Conservation (phyloP, 192 early-diverging fungal species). For the Lunasporangiospora selenospora region DNA sequence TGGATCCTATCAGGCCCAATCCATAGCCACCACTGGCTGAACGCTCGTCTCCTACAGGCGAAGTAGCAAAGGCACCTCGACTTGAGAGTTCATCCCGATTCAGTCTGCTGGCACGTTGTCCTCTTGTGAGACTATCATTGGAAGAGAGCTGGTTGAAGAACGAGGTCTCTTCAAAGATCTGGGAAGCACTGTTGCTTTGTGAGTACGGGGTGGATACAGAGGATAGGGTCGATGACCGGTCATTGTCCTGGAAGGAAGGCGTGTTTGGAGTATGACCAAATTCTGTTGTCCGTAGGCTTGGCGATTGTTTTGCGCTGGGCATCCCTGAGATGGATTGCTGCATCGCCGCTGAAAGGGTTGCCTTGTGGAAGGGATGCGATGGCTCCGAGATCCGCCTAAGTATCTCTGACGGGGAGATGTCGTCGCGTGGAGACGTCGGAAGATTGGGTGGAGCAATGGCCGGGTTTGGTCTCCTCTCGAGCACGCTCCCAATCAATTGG, state of each 20-base stretch:
- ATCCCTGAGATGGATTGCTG: slow-evolving; percentile 9
- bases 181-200: slow-evolving; percentile 42
- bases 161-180: slow-evolving; percentile 48
- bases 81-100: neutral
- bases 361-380: slow-evolving; percentile 36
- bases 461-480: slow-evolving; percentile 8
- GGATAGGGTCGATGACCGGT: slow-evolving; percentile 28
- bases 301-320: neutral
- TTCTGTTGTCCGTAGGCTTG: neutral
- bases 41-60: slow-evolving; percentile 1
- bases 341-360: slow-evolving; percentile 18
- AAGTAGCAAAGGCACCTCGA: slow-evolving; percentile 6
- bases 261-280: neutral
- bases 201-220: slow-evolving; percentile 39
- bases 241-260: slow-evolving; percentile 14
- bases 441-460: neutral
- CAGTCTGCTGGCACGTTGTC: slow-evolving; percentile 1
- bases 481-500: slow-evolving; percentile 14
- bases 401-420: neutral
- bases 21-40: slow-evolving; percentile 14
- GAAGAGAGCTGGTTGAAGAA: slow-evolving; percentile 45
- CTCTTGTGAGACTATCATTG: slow-evolving; percentile 31
- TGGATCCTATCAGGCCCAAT: too few relatives aligned
- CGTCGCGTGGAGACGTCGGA: slow-evolving; percentile 32
- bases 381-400: slow-evolving; percentile 16